Evolutionary conservation across 805 yeast species (phyloP), one percentile per base, ranked within the genome.

Genomic region (Teunomyces gatunensis): DNA sequence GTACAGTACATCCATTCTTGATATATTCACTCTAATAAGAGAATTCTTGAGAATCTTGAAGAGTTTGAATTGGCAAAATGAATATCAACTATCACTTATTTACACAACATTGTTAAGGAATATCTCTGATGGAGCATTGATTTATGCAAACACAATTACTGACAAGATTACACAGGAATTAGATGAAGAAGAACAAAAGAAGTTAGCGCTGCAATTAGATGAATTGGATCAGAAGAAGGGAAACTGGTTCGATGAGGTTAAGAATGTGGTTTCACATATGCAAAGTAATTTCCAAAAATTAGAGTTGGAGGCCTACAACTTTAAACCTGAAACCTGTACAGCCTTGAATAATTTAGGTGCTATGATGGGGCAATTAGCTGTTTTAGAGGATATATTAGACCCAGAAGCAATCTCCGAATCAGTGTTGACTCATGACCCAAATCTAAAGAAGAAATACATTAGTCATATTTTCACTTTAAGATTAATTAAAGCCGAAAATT

Each of bases 301-400:
- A 4, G 68, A 65, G 5, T 27, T 47, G 62, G 42, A 80, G 2
- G 76, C 74, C 12, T 83, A 74, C 57, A 75, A 78, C 39, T 85
- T 85, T 67, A 71, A 75, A 48, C 68, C 74, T 5, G 73, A 77
- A 45, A 83, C 90, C 0, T 88, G 95, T 64, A 80, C 86, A n/a
- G 82, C 85, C n/a, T 68, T 89, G 50, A 87, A 87, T 63, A 82
- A 89, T 56, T 58, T 89, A 7, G 73, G 79, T 1, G 75, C 78
- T 9, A 73, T 80, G 73, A 60, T 75, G 55, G 57, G 66, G 1
- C 78, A 79, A 47, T 54, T 81, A 7, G 67, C 77, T 40, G 75
- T 71, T 29, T 58, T 87, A 15, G 91, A 85, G 56, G 77, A 73
- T 1, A 59, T 71, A 20, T 53, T 87, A 11, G 80, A 84, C 46